These are phyloP conservation scores for Martiniozyma abietophila DNA, from an alignment of 805 yeast species.

Conservation along the genomic window DNA sequence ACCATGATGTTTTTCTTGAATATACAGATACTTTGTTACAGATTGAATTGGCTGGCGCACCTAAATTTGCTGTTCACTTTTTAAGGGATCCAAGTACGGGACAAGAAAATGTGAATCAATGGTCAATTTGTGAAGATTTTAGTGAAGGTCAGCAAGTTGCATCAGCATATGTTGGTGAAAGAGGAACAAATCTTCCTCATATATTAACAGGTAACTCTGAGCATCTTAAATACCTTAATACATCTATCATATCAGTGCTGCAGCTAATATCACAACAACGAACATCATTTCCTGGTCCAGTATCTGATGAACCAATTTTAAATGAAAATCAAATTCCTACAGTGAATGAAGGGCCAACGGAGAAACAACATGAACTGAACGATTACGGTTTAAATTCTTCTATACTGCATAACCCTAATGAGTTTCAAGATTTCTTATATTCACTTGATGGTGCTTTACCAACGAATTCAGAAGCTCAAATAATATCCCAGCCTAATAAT, in stretches of 20 bases:
- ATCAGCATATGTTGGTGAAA: constrained; percentile 48
- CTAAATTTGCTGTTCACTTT: constrained; percentile 73
- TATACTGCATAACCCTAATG: too few relatives aligned
- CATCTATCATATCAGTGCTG: constrained; percentile 20
- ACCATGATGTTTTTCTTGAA: constrained; percentile 15
- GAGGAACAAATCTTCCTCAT: constrained; percentile 60
- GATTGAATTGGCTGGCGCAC: constrained; percentile 38
- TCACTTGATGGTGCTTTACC: too few relatives aligned
- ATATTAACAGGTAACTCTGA: constrained; percentile 47
- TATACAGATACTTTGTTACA: constrained; percentile 32
- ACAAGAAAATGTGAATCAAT: constrained; percentile 46
- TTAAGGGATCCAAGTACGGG: constrained; percentile 38
- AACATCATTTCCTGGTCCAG: constrained; percentile 25
- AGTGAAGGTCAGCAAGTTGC: constrained; percentile 78
- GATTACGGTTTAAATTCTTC: too few relatives aligned
- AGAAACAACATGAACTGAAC: too few relatives aligned
- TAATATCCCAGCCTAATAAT: too few relatives aligned
- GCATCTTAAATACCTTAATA: constrained; percentile 26
- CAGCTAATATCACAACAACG: constrained; percentile 13
- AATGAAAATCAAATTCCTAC: constrained; percentile 6
- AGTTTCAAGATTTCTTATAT: too few relatives aligned
- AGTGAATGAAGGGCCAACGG: constrained; percentile 1
- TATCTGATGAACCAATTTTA: not conserved
- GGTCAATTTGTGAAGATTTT: constrained; percentile 80
- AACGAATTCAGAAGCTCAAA: too few relatives aligned